A percentile compares a stretch with the other conserved stretches of the same genome.
Evolutionary conservation across 31 red algal genomes (phyloP).

Genomic region (Asparagopsis taxiformis): DNA sequence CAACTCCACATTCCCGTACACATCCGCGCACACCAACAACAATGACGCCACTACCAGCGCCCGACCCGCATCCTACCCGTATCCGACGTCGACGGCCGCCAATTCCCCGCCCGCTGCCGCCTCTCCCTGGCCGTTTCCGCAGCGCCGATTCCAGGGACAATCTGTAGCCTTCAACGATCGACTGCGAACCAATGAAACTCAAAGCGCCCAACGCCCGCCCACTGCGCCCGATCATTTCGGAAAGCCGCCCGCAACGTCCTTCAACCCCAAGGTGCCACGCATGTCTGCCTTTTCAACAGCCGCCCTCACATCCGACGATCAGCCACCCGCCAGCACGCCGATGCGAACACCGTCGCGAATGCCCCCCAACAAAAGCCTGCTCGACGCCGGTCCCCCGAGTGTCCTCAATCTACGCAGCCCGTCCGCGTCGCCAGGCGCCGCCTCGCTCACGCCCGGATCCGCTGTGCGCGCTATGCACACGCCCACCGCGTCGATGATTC

Average conservation of each 20-base stretch:
- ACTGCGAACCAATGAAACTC: constrained; percentile 2
- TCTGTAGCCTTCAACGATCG: constrained; percentile 59
- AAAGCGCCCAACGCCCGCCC: neutral
- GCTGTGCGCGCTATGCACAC: neutral
- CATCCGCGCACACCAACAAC: constrained; percentile 3
- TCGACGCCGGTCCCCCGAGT: constrained; percentile 43
- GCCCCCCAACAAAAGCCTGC: constrained; percentile 46
- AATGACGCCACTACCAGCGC: too few species aligned
- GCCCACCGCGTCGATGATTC: neutral
- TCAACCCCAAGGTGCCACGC: constrained; percentile 2
- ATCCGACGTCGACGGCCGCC: constrained; percentile 11
- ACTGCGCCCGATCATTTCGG: constrained; percentile 5
- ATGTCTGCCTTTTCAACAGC: neutral
- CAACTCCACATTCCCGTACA: constrained; percentile 5
- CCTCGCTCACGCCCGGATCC: constrained; percentile 3
- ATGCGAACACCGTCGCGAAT: constrained; percentile 36
- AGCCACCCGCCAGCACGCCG: neutral
- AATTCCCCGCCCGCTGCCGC: constrained; percentile 6
- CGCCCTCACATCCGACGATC: constrained; percentile 13
- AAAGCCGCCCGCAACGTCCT: too few species aligned
- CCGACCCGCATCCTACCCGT: constrained; percentile 9
- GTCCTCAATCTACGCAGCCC: constrained; percentile 43
- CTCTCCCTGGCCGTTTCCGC: constrained; percentile 4
- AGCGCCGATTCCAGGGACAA: neutral
- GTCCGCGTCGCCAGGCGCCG: constrained; percentile 1